Base-by-base conservation (phyloP, 352 stramenopile genomes). In the Albugo candida region DNA sequence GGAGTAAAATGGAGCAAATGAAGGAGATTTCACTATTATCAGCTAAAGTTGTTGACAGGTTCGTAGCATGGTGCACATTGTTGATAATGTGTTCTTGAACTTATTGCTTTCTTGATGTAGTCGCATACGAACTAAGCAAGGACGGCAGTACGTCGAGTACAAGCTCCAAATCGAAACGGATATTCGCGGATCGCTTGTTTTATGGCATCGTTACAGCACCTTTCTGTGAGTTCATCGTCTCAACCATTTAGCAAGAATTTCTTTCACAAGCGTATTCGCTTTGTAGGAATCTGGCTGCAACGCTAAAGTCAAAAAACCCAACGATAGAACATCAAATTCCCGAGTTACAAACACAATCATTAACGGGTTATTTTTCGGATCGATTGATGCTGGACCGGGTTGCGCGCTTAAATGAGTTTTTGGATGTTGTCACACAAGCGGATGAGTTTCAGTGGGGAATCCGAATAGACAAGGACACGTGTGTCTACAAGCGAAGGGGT, bases 171-270 rank as follows among this genome's bases (percentile, higher is more conserved):
- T 91, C 52, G 77, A 87, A 59, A 91, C 77, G 56, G 72, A 87
- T 53, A 87, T 82, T 46, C 72, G 74, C 36, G 77, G 77, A 55
- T 87, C 77, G 41, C 63, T 91, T 14, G 71, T 87, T 52, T 58
- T 91, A 6, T 91, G 77, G 77, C 77, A 91, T 66, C 73, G 77
- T 57, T 91, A 91, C 77, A 83, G 68, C 59, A 91, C 77, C 10
- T 91, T 91, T 60, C 60, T 86, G 70, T 86, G 64, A 46, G 69
- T 73, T 2, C 13, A 19, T 13, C 46, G 12, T 39, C 11, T 16
- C 27, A 20, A 11, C 12, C 48, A 5, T 47, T n/a, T 3, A 53
- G 20, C 18, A 34, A 10, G 16, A 34, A 34, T 58, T 31, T 8
- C 8, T 31, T 3, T 31, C 24, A 31, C n/a, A 49, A 44, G 17